phyloP scores from a whole-genome alignment of 352 stramenopile genomes.

The Phytopythium litorale region DNA sequence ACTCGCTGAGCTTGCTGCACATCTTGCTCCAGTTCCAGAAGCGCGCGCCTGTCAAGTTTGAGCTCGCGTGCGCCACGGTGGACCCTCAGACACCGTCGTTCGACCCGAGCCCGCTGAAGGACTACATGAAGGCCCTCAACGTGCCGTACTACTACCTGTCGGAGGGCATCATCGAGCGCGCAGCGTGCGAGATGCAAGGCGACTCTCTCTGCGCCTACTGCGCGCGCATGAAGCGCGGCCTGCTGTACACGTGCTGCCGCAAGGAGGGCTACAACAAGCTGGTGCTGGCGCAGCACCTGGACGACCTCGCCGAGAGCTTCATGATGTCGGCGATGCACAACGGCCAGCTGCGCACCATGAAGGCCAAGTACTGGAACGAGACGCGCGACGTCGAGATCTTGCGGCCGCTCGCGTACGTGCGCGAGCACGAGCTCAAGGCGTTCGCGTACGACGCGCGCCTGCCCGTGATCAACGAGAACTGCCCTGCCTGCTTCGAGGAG shows the following conservation, averaged over 20 bases:
- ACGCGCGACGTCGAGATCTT: slow-evolving; percentile 93
- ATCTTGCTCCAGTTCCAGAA: slow-evolving; percentile 93
- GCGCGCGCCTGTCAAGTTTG: slow-evolving; percentile 92
- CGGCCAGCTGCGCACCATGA: slow-evolving; percentile 98
- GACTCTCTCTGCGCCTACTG: slow-evolving; percentile 96
- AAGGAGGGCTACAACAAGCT: slow-evolving; percentile 93
- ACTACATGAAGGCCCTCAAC: slow-evolving; percentile 93
- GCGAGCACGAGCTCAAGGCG: slow-evolving; percentile 91
- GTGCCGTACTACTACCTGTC: slow-evolving; percentile 95
- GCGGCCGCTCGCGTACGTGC: slow-evolving; percentile 94
- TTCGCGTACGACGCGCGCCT: slow-evolving; percentile 85
- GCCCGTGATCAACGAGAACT: slow-evolving; percentile 99
- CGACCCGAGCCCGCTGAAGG: slow-evolving; percentile 95
- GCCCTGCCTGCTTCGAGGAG: slow-evolving; percentile 98
- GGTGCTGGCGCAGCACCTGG: slow-evolving; percentile 96
- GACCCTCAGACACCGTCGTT: slow-evolving; percentile 97
- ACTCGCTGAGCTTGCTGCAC: slow-evolving; percentile 97
- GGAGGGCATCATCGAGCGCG: slow-evolving; percentile 91
- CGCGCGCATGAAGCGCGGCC: slow-evolving; percentile 96
- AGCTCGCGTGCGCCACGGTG: slow-evolving; percentile 94
- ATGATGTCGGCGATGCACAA: slow-evolving; percentile 99
- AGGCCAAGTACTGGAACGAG: slow-evolving; percentile 98
- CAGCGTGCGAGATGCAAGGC: slow-evolving; percentile 82
- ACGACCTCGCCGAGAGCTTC: slow-evolving; percentile 97
- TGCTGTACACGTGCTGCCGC: slow-evolving; percentile 95